phyloP scores from a whole-genome alignment of 179 eudicot genomes.

The Camellia oleifera region DNA sequence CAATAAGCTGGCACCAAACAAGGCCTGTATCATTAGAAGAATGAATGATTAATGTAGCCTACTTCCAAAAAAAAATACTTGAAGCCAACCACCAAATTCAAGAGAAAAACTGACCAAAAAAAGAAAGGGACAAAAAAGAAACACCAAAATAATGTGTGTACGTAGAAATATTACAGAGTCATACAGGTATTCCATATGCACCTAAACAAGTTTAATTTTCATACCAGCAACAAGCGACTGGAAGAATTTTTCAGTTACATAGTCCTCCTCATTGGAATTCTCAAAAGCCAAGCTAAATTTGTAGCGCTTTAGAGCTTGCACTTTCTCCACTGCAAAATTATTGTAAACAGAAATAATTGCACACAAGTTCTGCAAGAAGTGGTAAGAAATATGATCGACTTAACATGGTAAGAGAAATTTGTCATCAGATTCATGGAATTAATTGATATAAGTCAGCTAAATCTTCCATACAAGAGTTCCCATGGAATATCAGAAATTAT shows the following conservation, averaged over 20 bases:
- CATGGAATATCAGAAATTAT: background rate
- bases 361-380: conserved; percentile 3
- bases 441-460: background rate
- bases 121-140: background rate
- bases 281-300: conserved; percentile 97
- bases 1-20: no score
- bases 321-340: conserved; percentile 73
- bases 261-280: conserved; percentile 96
- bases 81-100: background rate
- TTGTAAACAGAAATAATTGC: conserved; percentile 6
- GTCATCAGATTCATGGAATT: background rate
- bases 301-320: conserved; percentile 74
- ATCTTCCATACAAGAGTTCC: background rate
- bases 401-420: background rate
- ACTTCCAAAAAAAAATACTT: background rate
- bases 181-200: background rate
- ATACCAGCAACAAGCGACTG: conserved; percentile 99
- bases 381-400: background rate
- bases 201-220: background rate
- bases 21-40: background rate
- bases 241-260: conserved; percentile 94
- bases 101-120: background rate
- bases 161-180: background rate
- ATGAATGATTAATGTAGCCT: background rate
- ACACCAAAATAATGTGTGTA: background rate